Conservation (phyloP, 140 eudicot species). For the Oenanthe javanica region DNA sequence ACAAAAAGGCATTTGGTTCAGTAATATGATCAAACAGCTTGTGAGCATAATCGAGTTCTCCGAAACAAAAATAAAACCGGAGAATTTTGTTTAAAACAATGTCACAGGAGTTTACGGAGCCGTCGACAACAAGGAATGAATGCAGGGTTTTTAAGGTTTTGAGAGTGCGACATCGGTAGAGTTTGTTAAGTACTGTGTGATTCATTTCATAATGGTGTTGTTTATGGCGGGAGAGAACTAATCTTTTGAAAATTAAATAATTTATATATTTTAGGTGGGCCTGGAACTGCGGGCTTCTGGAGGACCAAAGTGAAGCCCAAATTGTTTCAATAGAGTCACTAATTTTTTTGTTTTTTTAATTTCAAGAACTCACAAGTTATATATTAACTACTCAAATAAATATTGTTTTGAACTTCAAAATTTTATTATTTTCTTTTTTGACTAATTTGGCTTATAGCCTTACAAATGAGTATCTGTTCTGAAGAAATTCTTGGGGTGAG, state of each 20-base stretch:
- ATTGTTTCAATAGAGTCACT: no score
- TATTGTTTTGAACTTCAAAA: no score
- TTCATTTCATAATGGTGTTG: slow-evolving; percentile 42
- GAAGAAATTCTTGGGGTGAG: no score
- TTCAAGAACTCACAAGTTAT: no score
- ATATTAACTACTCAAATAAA: no score
- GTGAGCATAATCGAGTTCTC: slow-evolving; percentile 22
- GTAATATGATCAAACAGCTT: slow-evolving; percentile 37
- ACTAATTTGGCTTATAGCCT: no score
- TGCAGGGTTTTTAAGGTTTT: slow-evolving; percentile 32
- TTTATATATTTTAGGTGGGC: neutral
- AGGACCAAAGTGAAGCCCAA: no score
- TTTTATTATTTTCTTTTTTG: no score
- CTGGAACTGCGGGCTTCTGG: neutral
- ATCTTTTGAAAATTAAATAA: neutral
- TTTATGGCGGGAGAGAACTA: slow-evolving; percentile 13
- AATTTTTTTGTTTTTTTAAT: no score
- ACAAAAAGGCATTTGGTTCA: slow-evolving; percentile 50
- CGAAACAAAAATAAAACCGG: slow-evolving; percentile 35
- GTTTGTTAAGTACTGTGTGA: slow-evolving; percentile 18
- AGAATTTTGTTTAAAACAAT: slow-evolving; percentile 40
- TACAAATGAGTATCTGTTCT: no score
- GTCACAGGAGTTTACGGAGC: slow-evolving; percentile 34
- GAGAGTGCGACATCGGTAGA: slow-evolving; percentile 33
- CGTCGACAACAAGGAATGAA: slow-evolving; percentile 31